Evolutionary conservation across 2,329 filamentous ascomycete genomes (phyloP), one percentile per base, ranked within the genome.

Genomic region (Kalaharituber pfeilii): DNA sequence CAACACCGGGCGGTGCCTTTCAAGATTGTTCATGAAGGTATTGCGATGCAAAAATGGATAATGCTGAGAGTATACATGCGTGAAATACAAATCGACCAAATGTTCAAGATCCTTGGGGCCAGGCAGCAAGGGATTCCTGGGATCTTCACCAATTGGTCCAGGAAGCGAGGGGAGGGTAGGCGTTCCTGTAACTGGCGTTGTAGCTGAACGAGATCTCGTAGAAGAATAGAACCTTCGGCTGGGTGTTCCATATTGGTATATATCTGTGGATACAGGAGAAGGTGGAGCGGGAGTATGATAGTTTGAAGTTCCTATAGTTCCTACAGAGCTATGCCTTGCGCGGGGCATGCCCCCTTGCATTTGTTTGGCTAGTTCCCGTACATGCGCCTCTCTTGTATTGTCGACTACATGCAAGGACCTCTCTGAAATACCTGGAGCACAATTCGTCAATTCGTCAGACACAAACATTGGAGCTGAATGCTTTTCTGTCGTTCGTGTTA

Each of bases 31-130:
- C 18, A 53, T 53, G 53, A 61, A 61, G 26, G 56, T 56, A 26
- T 44, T 22, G 13, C 52, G 49, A 51, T 61, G 59, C 22, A 61
- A 53, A 49, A 61, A 61, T n/a, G 59, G 58, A 51, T 61, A 61
- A 11, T 59, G 60, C 52, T 61, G 59, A 18, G 59, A 61, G 54
- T 60, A 61, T 29, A 61, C 52, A 53, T 59, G 51, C 36, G 49
- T 56, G 42, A 61, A 61, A 53, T 61, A 61, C 11, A 56, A 29
- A 15, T 56, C 39, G 25, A 59, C 49, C 8, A 61, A 24, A 28
- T 60, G 51, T 11, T 42, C 36, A 8, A 59, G 18, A 6, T 44
- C 33, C n/a, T 45, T 44, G 25, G 13, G 26, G 30, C 25, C 30
- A 20, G 59, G 59, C 4, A 61, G 45, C 6, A 36, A 49, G 22